Base-by-base conservation (phyloP, 495 filamentous ascomycete genomes). In the Aspergillus bridgeri region DNA sequence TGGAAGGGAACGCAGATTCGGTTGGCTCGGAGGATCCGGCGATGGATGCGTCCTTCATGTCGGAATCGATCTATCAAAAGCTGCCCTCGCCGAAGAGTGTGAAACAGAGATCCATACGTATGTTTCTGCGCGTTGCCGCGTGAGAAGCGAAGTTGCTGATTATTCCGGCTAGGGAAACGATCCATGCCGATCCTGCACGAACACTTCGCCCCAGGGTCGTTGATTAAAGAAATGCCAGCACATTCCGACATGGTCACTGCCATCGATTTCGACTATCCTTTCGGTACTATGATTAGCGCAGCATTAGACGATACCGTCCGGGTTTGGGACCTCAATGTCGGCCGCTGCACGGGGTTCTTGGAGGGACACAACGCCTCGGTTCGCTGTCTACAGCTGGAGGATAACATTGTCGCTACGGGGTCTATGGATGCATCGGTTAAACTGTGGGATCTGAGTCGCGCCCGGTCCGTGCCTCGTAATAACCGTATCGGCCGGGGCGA, bases 321-420 rank as follows among this genome's bases (percentile, higher is more conserved):
- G 51, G 94, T 98, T 27, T 99, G 93, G 93, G 95, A 99, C 71
- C 79, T 99, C 57, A 96, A 90, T 66, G 86, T 88, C 7, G 94
- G 95, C 24, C 84, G 92, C 19, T 98, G 95, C 72, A 87, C 92
- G 27, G 94, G 94, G 15, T 66, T 90, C 45, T 78, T 99, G 24
- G 94, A 98, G 67, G 94, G 94, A 17, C 94, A 99, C 65, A 89
- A 95, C 38, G 92, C 92, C 18, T 96, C 94, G 0, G 95, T 99
- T 33, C 84, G 94, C 17, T 87, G 92, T 52, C 76, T 99, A 15
- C 95, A 99, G 68, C 87, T 98, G 6, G 91, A 98, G 66, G 94
- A 97, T 62, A 97, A 95, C 70, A 86, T 99, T 58, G 86, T 96
- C 11, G 93, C 92, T 18, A 98, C 94, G 11, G 94, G 94, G 24